Evolutionary conservation across 306 rosid genomes (phyloP).

Genomic region (Hippophae gyantsensis): DNA sequence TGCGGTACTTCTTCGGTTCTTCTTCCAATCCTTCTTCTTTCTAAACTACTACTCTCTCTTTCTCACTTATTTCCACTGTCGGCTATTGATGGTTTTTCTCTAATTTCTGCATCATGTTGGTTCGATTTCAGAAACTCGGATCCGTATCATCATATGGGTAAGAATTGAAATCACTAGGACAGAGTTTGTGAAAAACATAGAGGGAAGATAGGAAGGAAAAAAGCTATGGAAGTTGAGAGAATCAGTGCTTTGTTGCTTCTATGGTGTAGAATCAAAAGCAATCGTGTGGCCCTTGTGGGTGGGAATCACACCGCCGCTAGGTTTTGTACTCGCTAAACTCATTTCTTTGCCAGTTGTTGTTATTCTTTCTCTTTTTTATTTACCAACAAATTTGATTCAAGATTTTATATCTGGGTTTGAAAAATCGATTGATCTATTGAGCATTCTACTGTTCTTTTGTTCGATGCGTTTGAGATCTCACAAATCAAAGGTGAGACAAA

Average conservation of each 20-base stretch:
- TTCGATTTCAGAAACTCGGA: slow-evolving; percentile 20
- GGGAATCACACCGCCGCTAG: slow-evolving; percentile 73
- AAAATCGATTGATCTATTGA: slow-evolving; percentile 5
- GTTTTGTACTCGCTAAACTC: slow-evolving; percentile 55
- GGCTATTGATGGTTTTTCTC: neutral
- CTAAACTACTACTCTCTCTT: slow-evolving; percentile 6
- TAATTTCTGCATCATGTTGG: slow-evolving; percentile 1
- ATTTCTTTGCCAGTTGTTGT: slow-evolving; percentile 1
- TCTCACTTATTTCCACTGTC: neutral
- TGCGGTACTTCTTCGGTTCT: neutral
- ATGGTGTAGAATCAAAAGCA: slow-evolving; percentile 37
- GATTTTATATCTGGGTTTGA: slow-evolving; percentile 24
- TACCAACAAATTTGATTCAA: neutral
- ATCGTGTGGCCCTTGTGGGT: slow-evolving; percentile 60
- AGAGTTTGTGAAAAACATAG: neutral
- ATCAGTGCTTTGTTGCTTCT: slow-evolving; percentile 33
- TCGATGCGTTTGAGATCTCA: neutral
- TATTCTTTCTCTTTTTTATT: slow-evolving; percentile 1
- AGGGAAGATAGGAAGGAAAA: neutral
- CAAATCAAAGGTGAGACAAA: neutral
- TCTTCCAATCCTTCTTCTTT: neutral
- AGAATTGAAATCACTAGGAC: slow-evolving; percentile 9
- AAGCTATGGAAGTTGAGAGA: slow-evolving; percentile 48
- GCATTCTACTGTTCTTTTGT: neutral
- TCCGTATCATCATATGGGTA: slow-evolving; percentile 9